Conservation (phyloP, 352 stramenopile species). For the Vaucheria bursata region DNA sequence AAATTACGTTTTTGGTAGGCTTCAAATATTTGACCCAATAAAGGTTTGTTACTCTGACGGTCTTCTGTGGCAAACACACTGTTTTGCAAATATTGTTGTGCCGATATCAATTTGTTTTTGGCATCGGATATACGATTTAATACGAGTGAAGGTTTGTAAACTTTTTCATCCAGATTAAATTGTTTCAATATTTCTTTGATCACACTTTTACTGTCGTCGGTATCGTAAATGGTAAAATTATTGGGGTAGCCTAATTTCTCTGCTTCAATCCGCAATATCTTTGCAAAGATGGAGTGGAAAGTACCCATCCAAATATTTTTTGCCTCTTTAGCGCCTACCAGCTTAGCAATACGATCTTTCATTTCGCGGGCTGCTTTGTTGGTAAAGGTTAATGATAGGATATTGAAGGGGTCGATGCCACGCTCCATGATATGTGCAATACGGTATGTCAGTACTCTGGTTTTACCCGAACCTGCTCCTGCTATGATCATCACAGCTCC, state of each 20-base stretch:
- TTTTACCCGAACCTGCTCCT: neutral
- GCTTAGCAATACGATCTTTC: neutral
- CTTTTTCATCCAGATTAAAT: no score
- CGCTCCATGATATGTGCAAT: neutral
- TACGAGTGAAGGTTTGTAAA: no score
- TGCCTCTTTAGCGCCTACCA: neutral
- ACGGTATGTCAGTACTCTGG: neutral
- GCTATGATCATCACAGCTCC: neutral
- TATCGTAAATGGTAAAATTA: constrained; percentile 5
- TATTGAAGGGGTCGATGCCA: neutral
- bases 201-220: neutral
- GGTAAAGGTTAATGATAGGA: neutral
- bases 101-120: no score
- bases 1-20: no score
- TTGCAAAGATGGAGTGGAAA: neutral
- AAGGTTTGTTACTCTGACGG: neutral
- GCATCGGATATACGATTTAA: no score
- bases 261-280: neutral
- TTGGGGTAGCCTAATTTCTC: constrained; percentile 41
- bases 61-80: neutral
- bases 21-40: neutral
- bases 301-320: neutral
- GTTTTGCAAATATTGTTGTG: no score
- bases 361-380: constrained; percentile 4
- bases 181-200: constrained; percentile 41